Base-by-base conservation (phyloP, 1,284 basidiomycete species). In the Ganoderma leucocontextum region DNA sequence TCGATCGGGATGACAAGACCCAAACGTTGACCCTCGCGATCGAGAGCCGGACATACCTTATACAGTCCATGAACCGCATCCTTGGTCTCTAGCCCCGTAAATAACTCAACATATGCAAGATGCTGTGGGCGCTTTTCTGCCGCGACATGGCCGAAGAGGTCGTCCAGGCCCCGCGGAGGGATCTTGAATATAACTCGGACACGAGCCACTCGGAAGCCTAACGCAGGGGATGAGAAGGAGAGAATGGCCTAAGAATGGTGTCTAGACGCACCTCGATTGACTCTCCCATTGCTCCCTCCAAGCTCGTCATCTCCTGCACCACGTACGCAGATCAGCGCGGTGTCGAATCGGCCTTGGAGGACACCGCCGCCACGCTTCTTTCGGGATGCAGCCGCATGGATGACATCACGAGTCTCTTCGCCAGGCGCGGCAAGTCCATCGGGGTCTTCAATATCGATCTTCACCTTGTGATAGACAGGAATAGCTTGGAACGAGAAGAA, bases 81-180 rank as follows among this genome's bases (percentile, higher is more conserved):
- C 0, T 71, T 52, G 0, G 8, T 19, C 0, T 61, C 55, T 62
- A 80, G 74, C 2, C 69, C 62, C 1, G 75, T 72, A 64, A 76
- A 80, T 78, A 78, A 80, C 63, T 80, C 78, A 19, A 81, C 65
- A 62, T 80, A 81, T 0, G 75, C 80, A 10, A 81, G 70, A 61
- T 75, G 63, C 8, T 41, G 22, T 4, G 75, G 44, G 49, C 57
- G 12, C 66, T 49, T 29, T 60, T n/a, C 36, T 6, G 38, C 3
- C 4, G 13, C 8, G 12, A 47, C 4, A 3, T 52, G 6, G 8
- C 67, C 67, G 53, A 78, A 75, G 4, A 71, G 39, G 4, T 17
- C 13, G 19, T 19, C 25, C 6, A 0, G n/a, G 12, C 42, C 61
- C 17, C 17, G 15, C 19, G 44, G 55, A 10, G 59, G 71, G 7